Conservation (phyloP, 2,329 filamentous ascomycete genomes). For the Kalaharituber pfeilii region DNA sequence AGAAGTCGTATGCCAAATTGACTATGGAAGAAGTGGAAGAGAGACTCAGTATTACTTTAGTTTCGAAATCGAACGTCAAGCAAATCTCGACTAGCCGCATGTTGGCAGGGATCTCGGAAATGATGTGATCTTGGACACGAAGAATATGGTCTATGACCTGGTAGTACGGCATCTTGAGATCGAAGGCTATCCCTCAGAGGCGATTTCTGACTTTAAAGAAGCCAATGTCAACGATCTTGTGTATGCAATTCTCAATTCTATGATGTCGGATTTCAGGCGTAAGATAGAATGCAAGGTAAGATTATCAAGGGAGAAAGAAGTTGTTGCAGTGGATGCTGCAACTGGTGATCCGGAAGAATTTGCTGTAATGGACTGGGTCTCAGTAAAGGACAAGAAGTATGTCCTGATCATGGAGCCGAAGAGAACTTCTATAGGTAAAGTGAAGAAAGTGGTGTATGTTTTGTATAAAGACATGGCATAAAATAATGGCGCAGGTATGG, state of each 20-base stretch:
- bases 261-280: neutral
- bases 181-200: too few relatives aligned
- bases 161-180: too few relatives aligned
- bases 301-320: conserved; percentile 8
- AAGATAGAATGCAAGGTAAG: conserved; percentile 1
- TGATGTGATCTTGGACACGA: too few relatives aligned
- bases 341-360: conserved; percentile 10
- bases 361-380: conserved; percentile 7
- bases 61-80: too few relatives aligned
- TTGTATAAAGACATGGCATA: neutral
- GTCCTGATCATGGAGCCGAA: conserved; percentile 9
- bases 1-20: too few relatives aligned
- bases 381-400: conserved; percentile 4
- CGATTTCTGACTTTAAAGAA: conserved; percentile 10
- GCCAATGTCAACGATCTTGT: conserved; percentile 2
- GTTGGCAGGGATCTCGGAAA: too few relatives aligned
- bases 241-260: conserved; percentile 1
- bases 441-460: conserved; percentile 6
- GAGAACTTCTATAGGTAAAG: conserved; percentile 6
- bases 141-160: too few relatives aligned
- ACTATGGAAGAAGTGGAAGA: too few relatives aligned
- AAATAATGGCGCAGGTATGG: conserved; percentile 2
- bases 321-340: conserved; percentile 8
- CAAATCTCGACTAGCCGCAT: too few relatives aligned
- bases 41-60: too few relatives aligned